Evolutionary conservation across 768 basidiomycete species (phyloP).

Genomic region (Paxillus ammoniavirescens): DNA sequence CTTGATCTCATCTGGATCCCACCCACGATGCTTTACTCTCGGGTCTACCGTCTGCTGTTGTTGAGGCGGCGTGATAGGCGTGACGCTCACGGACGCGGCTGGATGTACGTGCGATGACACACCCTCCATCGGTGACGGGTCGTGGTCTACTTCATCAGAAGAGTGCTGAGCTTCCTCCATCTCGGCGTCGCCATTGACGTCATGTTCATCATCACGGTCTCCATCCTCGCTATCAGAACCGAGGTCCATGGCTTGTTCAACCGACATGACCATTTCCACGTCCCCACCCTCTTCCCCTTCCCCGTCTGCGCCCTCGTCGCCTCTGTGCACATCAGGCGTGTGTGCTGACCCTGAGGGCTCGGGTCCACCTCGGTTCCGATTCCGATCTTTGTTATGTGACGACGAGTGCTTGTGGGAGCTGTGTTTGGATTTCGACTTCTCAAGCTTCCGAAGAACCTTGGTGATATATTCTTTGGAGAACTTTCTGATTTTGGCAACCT

Average conservation of each 20-base stretch:
- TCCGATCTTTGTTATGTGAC: conserved; percentile 11
- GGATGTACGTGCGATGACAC: conserved; percentile 27
- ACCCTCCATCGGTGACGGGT: conserved; percentile 34
- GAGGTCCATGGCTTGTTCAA: conserved; percentile 46
- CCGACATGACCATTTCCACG: conserved; percentile 36
- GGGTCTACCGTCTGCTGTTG: conserved; percentile 24
- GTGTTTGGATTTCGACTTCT: conserved; percentile 37
- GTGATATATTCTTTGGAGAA: conserved; percentile 89
- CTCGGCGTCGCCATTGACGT: conserved; percentile 15
- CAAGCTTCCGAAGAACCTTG: conserved; percentile 71
- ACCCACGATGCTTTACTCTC: conserved; percentile 30
- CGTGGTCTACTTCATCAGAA: conserved; percentile 25
- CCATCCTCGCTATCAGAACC: conserved; percentile 35
- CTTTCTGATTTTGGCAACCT: conserved; percentile 84
- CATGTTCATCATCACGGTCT: conserved; percentile 10
- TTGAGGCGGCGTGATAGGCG: conserved; percentile 31
- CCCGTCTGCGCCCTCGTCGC: conserved; percentile 6
- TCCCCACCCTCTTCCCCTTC: conserved; percentile 22
- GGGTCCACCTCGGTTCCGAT: background rate
- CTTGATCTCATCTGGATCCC: conserved; percentile 21
- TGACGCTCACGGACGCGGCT: conserved; percentile 27
- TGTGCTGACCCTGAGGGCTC: conserved; percentile 13
- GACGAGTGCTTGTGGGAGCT: conserved; percentile 21
- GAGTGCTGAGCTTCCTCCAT: conserved; percentile 25
- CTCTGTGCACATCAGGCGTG: conserved; percentile 11